Percentiles rank a stretch among this genome's conserved stretches.
These are phyloP conservation scores for Epichloe amarillans DNA, from an alignment of 2,329 filamentous ascomycete genomes.

Conservation along the genomic window DNA sequence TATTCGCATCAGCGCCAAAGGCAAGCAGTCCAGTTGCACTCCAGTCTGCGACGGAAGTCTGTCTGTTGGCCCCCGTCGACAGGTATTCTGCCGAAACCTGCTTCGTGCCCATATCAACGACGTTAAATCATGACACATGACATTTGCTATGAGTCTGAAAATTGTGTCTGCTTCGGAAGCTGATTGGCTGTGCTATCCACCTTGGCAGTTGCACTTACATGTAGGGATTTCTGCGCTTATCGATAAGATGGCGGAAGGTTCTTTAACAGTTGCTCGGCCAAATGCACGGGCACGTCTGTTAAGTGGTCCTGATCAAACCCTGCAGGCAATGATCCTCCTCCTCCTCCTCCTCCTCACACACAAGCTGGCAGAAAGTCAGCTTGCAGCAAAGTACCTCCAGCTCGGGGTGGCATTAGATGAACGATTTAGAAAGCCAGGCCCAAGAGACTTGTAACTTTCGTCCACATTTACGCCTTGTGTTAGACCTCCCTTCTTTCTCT, in stretches of 20 bases:
- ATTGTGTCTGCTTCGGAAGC: constrained; percentile 17
- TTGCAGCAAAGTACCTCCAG: neutral
- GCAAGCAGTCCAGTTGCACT: constrained; percentile 59
- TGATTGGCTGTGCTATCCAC: constrained; percentile 22
- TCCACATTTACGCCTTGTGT: neutral
- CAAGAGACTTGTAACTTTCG: neutral
- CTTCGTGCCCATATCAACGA: constrained; percentile 15
- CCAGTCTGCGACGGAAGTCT: constrained; percentile 88
- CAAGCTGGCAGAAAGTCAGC: neutral
- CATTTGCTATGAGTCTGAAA: constrained; percentile 19
- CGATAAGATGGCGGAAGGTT: neutral
- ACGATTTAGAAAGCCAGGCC: neutral
- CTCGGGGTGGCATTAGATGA: neutral
- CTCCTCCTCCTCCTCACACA: neutral
- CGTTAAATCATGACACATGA: constrained; percentile 1
- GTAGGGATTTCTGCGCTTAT: neutral
- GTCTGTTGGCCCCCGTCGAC: constrained; percentile 76
- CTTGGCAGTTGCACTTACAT: neutral
- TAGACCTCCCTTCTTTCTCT: neutral
- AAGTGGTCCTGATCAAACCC: neutral
- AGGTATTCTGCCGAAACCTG: constrained; percentile 37
- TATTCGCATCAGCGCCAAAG: constrained; percentile 78
- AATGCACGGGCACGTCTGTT: neutral
- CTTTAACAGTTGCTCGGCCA: neutral
- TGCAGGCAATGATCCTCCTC: neutral